Percentiles rank a stretch among this genome's conserved stretches.
Conservation (phyloP, 306 rosid species). For the Rubus idaeus region DNA sequence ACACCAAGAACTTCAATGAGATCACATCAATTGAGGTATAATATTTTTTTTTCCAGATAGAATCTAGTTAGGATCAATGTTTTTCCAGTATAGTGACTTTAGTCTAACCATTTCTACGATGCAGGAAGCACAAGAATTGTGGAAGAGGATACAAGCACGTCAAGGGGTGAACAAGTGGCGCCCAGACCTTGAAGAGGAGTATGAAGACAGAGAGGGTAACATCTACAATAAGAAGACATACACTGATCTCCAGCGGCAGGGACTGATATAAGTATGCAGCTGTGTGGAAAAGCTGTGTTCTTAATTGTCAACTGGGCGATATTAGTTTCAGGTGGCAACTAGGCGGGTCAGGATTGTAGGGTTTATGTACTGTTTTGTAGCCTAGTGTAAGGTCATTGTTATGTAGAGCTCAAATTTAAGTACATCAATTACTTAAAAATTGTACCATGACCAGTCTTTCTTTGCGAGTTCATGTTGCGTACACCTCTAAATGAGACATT, state of each 20-base stretch:
- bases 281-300: background rate
- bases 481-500: background rate
- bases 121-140: constrained; percentile 95
- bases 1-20: constrained; percentile 95
- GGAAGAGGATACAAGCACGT: constrained; percentile 90
- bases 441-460: background rate
- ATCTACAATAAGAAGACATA: constrained; percentile 96
- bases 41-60: background rate
- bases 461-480: no score
- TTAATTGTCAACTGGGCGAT: background rate
- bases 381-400: background rate
- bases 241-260: constrained; percentile 96
- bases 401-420: background rate
- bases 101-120: constrained; percentile 17
- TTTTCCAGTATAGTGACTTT: background rate
- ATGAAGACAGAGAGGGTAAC: constrained; percentile 98
- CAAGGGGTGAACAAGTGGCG: constrained; percentile 98
- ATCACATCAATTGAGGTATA: constrained; percentile 95
- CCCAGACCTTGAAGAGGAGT: constrained; percentile 96
- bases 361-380: background rate
- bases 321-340: background rate
- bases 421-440: background rate
- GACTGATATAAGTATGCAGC: constrained; percentile 53
- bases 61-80: background rate
- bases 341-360: background rate